Conservation (phyloP, 192 early-diverging fungal genomes). For the Coemansia sp. region DNA sequence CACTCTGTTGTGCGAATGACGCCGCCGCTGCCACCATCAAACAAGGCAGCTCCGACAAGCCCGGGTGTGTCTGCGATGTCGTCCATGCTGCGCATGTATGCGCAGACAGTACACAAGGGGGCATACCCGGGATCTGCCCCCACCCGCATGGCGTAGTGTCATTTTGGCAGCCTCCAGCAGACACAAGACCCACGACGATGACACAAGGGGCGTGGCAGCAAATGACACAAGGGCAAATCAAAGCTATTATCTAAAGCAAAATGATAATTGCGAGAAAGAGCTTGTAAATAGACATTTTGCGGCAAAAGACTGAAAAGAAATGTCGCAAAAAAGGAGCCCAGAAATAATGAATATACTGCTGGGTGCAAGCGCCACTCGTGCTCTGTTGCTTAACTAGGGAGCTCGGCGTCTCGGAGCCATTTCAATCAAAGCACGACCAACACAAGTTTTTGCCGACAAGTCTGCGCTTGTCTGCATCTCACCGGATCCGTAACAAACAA, state of each 20-base stretch:
- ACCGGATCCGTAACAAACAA: conserved; percentile 2
- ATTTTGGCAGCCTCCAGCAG: conserved; percentile 7
- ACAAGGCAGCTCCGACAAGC: not conserved
- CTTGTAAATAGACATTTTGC: conserved; percentile 1
- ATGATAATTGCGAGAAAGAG: conserved; percentile 7
- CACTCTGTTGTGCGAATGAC: not conserved
- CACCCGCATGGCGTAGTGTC: conserved; percentile 1
- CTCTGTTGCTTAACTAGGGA: not conserved
- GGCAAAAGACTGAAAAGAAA: not conserved
- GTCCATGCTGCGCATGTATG: not conserved
- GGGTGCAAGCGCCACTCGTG: not conserved
- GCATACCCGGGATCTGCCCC: not conserved
- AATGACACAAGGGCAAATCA: not conserved
- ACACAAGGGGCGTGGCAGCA: not conserved
- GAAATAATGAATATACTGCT: not conserved
- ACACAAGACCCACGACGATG: conserved; percentile 5
- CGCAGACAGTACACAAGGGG: not conserved
- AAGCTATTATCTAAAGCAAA: not conserved
- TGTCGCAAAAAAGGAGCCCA: not conserved
- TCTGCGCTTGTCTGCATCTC: not conserved
- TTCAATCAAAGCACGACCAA: not conserved
- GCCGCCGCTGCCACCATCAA: not conserved
- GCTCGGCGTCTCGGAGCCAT: not conserved
- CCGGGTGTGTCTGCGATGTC: not conserved
- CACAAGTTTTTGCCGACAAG: not conserved